phyloP scores from a whole-genome alignment of 257 asterid species.

The Rehmannia glutinosa region DNA sequence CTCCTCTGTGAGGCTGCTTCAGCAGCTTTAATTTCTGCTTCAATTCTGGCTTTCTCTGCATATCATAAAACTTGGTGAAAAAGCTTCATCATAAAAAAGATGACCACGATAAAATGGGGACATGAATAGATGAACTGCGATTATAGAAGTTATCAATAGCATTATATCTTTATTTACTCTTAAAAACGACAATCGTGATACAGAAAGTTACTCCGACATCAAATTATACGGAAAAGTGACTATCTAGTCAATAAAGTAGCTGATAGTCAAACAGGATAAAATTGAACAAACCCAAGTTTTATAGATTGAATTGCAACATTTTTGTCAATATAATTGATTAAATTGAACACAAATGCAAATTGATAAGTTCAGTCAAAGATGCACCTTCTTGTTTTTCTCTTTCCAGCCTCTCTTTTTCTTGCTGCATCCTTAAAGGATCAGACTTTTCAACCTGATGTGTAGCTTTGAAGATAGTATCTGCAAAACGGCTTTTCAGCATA shows the following conservation, averaged over 20 bases:
- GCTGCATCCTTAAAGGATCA: constrained; percentile 39
- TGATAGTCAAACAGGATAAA: background rate
- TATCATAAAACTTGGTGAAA: background rate
- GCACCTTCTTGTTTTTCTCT: constrained; percentile 58
- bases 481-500: constrained; percentile 72
- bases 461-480: constrained; percentile 70
- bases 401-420: constrained; percentile 55
- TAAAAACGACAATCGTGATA: background rate
- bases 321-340: background rate
- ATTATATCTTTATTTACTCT: background rate
- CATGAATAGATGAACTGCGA: background rate
- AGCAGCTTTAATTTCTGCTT: constrained; percentile 61
- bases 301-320: too few relatives aligned
- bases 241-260: background rate
- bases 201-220: background rate
- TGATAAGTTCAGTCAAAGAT: background rate
- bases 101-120: background rate
- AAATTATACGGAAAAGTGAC: background rate
- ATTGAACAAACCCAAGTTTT: background rate
- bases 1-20: constrained; percentile 40
- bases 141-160: background rate
- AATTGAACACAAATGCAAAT: background rate
- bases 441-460: constrained; percentile 46
- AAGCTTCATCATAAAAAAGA: background rate
- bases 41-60: constrained; percentile 64